A percentile compares a stretch with the other conserved stretches of the same genome.
phyloP scores from a whole-genome alignment of 352 stramenopile species.

The Pythium pyrilobum region DNA sequence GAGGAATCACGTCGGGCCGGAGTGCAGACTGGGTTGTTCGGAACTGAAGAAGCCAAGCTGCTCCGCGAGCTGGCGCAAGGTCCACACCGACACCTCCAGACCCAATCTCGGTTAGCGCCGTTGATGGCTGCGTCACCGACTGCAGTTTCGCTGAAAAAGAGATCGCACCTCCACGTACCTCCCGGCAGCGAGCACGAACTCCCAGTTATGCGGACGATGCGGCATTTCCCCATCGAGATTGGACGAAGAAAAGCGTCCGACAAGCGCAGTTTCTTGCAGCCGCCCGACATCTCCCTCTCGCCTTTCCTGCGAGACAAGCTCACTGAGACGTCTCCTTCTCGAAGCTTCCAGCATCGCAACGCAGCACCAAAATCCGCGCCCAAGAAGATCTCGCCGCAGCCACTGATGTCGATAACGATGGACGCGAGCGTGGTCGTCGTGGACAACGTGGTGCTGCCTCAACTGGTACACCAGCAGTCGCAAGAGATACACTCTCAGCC shows the following conservation, averaged over 20 bases:
- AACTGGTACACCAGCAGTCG: constrained; percentile 4
- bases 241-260: neutral
- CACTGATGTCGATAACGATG: constrained; percentile 18
- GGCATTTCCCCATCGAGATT: constrained; percentile 10
- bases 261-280: neutral
- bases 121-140: neutral
- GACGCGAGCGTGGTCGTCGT: constrained; percentile 30
- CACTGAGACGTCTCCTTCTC: neutral
- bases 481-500: neutral
- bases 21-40: constrained; percentile 37
- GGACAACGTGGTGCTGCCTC: constrained; percentile 36
- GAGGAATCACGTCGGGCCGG: constrained; percentile 33
- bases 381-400: constrained; percentile 12
- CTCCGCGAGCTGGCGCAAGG: constrained; percentile 28
- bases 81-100: neutral
- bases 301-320: constrained; percentile 7
- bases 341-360: too few relatives aligned
- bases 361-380: constrained; percentile 32
- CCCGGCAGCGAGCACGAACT: constrained; percentile 5
- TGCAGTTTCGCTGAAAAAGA: neutral
- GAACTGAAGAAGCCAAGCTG: constrained; percentile 31
- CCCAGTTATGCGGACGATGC: constrained; percentile 13
- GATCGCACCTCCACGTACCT: neutral
- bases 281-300: constrained; percentile 1
- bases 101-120: neutral